Evolutionary conservation across 2,329 filamentous ascomycete species (phyloP), one percentile per base, ranked within the genome.

Genomic region (Cladosporium colombiae): DNA sequence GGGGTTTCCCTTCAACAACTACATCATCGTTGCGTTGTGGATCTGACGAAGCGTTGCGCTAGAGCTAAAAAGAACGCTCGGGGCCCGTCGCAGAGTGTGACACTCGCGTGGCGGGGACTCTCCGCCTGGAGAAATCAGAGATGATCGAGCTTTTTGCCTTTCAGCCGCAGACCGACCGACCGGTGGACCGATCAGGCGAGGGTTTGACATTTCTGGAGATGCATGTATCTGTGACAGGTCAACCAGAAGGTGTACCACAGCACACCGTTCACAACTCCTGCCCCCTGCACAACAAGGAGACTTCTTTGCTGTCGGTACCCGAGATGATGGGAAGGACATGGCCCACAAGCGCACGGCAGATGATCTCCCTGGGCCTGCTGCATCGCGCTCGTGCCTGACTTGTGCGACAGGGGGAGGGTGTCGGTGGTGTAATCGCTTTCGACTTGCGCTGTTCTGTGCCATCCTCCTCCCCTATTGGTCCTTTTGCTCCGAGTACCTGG

Each of bases 11-110:
- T 46, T 40, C 14, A 11, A 13, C 57, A 31, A 50, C 58, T 49
- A 61, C 58, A 61, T 61, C 58, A 61, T 61, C 25, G 58, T 49
- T 61, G 40, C 58, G 40, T 49, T 57, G 37, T 61, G 58, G 58
- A 61, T 49, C 58, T 57, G 31, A 57, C 55, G 33, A 57, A 57
- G 31, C 31, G 31, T 53, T 40, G 55, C 55, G 55, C 55, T 57
- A 57, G 55, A 25, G 55, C 27, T 6, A 4, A 55, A 46, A 11
- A 29, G 27, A 53, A 16, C 49, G 49, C 23, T 57, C 33, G 55
- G 29, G 55, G 5, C 55, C 33, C 55, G 33, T 16, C 29, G 18
- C 35, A 37, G 23, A 11, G 49, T 53, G 49, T 25, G 49, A 53
- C 23, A 53, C 40, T 46, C 40, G 40, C 40, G 40, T 46, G 49